These are phyloP conservation scores for Saccharomycopsis amapae DNA, from an alignment of 805 yeast species.

Conservation along the genomic window DNA sequence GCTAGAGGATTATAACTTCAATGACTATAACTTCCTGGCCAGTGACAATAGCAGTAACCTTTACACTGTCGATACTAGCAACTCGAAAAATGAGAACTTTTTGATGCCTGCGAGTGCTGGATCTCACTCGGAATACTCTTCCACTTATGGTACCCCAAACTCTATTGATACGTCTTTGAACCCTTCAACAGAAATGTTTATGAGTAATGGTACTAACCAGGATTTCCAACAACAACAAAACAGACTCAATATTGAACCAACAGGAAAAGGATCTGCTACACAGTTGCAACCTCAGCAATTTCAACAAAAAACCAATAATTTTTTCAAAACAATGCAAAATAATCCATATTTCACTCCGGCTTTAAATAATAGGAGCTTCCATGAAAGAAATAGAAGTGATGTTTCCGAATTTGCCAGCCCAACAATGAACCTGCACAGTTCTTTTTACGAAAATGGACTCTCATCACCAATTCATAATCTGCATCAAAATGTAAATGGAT, in stretches of 20 bases:
- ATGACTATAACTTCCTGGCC: not conserved
- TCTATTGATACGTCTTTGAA: slow-evolving; percentile 5
- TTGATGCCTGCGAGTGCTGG: not conserved
- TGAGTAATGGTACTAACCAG: not conserved
- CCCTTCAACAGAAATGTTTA: not conserved
- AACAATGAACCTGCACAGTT: slow-evolving; percentile 1
- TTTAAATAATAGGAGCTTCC: not conserved
- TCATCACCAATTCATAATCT: slow-evolving; percentile 6
- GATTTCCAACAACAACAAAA: not conserved
- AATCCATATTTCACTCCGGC: slow-evolving; percentile 6
- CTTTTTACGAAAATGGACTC: slow-evolving; percentile 6
- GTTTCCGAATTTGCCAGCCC: slow-evolving; percentile 20
- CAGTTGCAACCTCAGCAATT: slow-evolving; percentile 30
- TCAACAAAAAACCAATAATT: slow-evolving; percentile 1
- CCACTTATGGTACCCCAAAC: slow-evolving; percentile 5
- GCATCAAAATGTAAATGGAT: not conserved
- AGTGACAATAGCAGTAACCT: not conserved
- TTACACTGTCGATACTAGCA: too few relatives aligned
- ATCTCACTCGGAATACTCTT: not conserved
- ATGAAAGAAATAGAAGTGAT: slow-evolving; percentile 21
- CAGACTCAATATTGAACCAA: not conserved
- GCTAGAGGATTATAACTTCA: not conserved
- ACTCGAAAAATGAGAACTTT: too few relatives aligned
- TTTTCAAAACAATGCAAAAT: not conserved
- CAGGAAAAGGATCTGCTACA: slow-evolving; percentile 28